Percentiles rank a stretch among this genome's conserved stretches.
phyloP scores from a whole-genome alignment of 345 rosid genomes.

The Microcos paniculata region DNA sequence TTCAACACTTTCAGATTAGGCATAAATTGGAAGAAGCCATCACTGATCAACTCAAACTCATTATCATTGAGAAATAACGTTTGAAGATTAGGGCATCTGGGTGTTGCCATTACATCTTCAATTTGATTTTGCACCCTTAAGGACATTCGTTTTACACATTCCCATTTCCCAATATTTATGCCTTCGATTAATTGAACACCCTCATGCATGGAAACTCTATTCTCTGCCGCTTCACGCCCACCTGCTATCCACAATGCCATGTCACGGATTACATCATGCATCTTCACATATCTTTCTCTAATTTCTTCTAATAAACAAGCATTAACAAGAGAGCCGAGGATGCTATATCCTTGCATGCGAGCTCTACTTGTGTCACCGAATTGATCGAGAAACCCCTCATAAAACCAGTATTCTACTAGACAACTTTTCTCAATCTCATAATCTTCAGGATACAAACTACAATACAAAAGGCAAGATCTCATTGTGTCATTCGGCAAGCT shows the following conservation, averaged over 20 bases:
- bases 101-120: neutral
- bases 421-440: neutral
- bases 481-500: no score
- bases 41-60: no score
- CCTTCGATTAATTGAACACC: neutral
- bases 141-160: neutral
- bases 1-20: neutral
- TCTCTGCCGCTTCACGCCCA: neutral
- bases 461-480: no score
- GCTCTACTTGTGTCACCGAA: no score
- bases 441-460: no score
- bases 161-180: neutral
- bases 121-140: no score
- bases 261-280: constrained; percentile 16
- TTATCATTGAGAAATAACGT: no score
- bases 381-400: constrained; percentile 30
- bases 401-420: neutral
- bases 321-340: neutral
- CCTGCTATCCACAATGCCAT: constrained; percentile 21
- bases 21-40: no score
- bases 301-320: no score
- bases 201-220: neutral
- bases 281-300: no score
- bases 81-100: neutral
- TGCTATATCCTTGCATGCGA: no score